phyloP scores from a whole-genome alignment of 2,329 filamentous ascomycete species.

The Neurospora sp. region DNA sequence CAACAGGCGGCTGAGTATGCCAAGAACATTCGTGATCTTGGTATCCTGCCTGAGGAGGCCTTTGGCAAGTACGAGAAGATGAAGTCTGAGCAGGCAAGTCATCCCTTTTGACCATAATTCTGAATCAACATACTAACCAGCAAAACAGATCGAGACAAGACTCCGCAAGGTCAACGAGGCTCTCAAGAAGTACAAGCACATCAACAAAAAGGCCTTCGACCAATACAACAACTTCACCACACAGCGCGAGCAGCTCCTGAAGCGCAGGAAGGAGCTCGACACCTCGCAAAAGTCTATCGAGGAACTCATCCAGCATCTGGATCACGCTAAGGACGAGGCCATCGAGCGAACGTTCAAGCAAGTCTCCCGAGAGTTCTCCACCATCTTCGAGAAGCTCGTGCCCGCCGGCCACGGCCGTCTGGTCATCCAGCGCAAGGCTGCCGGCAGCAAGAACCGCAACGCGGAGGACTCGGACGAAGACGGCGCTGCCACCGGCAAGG shows the following conservation, averaged over 20 bases:
- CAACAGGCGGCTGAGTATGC: slow-evolving; percentile 71
- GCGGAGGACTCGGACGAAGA: slow-evolving; percentile 59
- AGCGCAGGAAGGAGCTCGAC: slow-evolving; percentile 78
- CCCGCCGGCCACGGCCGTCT: slow-evolving; percentile 85
- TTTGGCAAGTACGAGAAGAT: slow-evolving; percentile 84
- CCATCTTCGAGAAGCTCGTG: slow-evolving; percentile 89
- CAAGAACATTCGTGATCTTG: slow-evolving; percentile 84
- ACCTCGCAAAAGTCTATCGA: slow-evolving; percentile 79
- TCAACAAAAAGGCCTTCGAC: slow-evolving; percentile 99
- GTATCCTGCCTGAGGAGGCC: slow-evolving; percentile 86
- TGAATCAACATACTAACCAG: slow-evolving; percentile 14
- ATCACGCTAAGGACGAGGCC: slow-evolving; percentile 93
- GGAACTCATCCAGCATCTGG: slow-evolving; percentile 82
- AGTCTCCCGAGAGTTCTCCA: slow-evolving; percentile 84
- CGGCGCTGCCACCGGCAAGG: slow-evolving; percentile 38
- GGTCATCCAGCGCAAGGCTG: slow-evolving; percentile 84
- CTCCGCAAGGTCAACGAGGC: slow-evolving; percentile 88
- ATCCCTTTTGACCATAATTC: not conserved
- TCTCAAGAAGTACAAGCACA: slow-evolving; percentile 91
- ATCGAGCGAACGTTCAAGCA: slow-evolving; percentile 99
- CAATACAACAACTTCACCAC: slow-evolving; percentile 97
- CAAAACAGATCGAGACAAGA: slow-evolving; percentile 44
- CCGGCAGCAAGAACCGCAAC: slow-evolving; percentile 42
- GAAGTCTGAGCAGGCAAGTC: slow-evolving; percentile 62
- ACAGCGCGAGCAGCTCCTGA: slow-evolving; percentile 77